A percentile compares a stretch with the other conserved stretches of the same genome.
Conservation (phyloP, 768 basidiomycete genomes). For the Lepiota subincarnata region DNA sequence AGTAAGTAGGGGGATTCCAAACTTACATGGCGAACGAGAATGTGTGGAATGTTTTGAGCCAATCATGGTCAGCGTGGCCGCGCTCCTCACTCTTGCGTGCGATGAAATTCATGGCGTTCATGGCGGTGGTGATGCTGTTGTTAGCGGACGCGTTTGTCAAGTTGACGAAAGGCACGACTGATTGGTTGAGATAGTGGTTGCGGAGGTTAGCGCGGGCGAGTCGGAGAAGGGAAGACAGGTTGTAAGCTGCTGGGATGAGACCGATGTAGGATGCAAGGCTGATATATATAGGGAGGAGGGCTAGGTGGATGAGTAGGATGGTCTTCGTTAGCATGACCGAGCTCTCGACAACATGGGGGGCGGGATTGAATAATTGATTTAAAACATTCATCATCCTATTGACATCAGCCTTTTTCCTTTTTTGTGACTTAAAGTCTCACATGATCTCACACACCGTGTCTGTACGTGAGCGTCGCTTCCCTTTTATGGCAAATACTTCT, state of each 20-base stretch:
- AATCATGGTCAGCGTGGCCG: conserved; percentile 75
- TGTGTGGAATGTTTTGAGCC: conserved; percentile 86
- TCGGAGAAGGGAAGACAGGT: conserved; percentile 36
- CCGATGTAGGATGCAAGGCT: conserved; percentile 32
- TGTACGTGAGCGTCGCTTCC: no score
- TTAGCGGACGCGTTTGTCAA: conserved; percentile 4
- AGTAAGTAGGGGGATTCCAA: conserved; percentile 14
- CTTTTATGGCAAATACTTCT: no score
- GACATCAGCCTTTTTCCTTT: no score
- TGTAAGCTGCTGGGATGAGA: conserved; percentile 26
- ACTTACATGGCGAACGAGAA: conserved; percentile 71
- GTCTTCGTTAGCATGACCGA: conserved; percentile 34
- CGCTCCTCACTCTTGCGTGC: conserved; percentile 59
- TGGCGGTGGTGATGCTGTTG: conserved; percentile 11
- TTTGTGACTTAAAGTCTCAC: no score
- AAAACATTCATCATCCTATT: no score
- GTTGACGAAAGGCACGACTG: background rate
- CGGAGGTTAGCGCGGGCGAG: conserved; percentile 31
- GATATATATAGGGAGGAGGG: conserved; percentile 38
- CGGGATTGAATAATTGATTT: no score
- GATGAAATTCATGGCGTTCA: conserved; percentile 34
- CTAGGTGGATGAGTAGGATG: conserved; percentile 31
- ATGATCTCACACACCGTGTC: no score
- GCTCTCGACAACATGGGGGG: conserved; percentile 13
- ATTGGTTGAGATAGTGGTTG: conserved; percentile 20